Evolutionary conservation across 1,139 yeast genomes (phyloP).

Genomic region (Debaryomyces psychrophilus): DNA sequence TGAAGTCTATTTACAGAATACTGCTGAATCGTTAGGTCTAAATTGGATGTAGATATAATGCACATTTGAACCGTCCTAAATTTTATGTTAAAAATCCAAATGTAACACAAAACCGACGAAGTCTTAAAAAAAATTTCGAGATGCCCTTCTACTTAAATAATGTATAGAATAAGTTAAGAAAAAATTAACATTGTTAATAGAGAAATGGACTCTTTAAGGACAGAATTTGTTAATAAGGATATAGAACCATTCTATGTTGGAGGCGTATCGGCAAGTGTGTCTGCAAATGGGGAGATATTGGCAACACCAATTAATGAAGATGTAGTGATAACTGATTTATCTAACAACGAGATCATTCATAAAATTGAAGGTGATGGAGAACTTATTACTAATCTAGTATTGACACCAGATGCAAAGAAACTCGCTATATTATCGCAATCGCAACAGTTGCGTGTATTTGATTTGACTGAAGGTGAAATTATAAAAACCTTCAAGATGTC

Average conservation of each 20-base stretch:
- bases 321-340: constrained; percentile 67
- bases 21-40: constrained; percentile 47
- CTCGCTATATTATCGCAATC: constrained; percentile 82
- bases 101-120: constrained; percentile 4
- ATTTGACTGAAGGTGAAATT: constrained; percentile 47
- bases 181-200: not conserved
- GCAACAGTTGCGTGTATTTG: constrained; percentile 73
- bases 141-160: constrained; percentile 11
- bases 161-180: not conserved
- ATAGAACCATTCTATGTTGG: constrained; percentile 82
- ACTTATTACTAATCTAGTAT: constrained; percentile 67
- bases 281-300: constrained; percentile 63
- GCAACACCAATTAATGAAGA: constrained; percentile 85
- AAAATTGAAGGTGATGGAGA: constrained; percentile 86
- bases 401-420: constrained; percentile 75
- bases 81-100: not conserved
- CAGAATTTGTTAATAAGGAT: constrained; percentile 37
- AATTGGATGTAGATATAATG: constrained; percentile 24
- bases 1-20: constrained; percentile 45
- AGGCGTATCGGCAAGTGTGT: constrained; percentile 72
- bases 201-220: constrained; percentile 32
- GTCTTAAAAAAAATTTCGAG: constrained; percentile 14
- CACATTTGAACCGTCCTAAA: not conserved
- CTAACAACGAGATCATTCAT: constrained; percentile 59
- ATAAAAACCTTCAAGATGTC: constrained; percentile 60